These are phyloP conservation scores for Phytopythium mirpurense DNA, from an alignment of 352 stramenopile species.

Conservation along the genomic window DNA sequence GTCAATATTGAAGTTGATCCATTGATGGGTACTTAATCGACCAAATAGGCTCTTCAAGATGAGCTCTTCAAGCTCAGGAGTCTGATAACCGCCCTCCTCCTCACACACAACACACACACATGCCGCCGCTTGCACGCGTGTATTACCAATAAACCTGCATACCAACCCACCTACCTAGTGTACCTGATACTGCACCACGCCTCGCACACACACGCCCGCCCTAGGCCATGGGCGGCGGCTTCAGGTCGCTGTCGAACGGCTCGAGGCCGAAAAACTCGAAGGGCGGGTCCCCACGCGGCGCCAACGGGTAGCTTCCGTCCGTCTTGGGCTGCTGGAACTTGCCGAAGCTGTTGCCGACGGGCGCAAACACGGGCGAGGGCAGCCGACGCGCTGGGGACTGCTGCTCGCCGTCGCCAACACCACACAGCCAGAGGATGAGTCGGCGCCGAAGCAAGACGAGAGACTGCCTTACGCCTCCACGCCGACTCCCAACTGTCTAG, in stretches of 20 bases:
- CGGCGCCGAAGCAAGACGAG: neutral
- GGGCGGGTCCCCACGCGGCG: slow-evolving; percentile 7
- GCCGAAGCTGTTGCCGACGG: neutral
- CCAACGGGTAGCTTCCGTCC: slow-evolving; percentile 5
- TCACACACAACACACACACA: no score
- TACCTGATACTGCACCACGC: neutral
- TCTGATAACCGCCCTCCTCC: slow-evolving; percentile 1
- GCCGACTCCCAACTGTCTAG: neutral
- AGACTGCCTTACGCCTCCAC: neutral
- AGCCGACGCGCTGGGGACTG: slow-evolving; percentile 3
- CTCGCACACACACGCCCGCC: neutral
- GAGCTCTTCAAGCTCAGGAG: no score
- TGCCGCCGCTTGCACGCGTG: no score
- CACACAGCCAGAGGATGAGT: neutral
- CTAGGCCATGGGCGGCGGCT: slow-evolving; percentile 10
- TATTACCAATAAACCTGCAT: neutral
- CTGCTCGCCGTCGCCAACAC: neutral
- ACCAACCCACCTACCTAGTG: neutral
- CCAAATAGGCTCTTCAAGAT: neutral
- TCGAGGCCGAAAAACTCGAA: slow-evolving; percentile 20
- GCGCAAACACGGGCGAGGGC: slow-evolving; percentile 3
- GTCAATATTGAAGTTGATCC: neutral
- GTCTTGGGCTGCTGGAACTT: neutral
- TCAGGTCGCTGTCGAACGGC: slow-evolving; percentile 15
- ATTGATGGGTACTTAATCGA: neutral